Evolutionary conservation across 2,329 filamentous ascomycete genomes (phyloP).

Genomic region (Colletotrichum agaves): DNA sequence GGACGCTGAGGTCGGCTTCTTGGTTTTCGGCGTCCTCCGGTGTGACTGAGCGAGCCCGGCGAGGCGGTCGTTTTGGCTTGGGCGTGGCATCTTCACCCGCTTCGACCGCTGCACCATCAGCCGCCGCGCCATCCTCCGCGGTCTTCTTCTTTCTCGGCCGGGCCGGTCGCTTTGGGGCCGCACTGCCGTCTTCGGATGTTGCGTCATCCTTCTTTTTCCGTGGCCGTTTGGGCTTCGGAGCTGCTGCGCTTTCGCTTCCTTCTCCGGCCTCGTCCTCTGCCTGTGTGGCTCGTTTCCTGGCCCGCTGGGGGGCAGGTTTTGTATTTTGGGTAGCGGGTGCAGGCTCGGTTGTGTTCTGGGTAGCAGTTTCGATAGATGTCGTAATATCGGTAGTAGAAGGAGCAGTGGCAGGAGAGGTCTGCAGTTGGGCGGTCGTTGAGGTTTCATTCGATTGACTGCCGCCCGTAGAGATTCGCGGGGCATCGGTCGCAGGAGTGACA

Average conservation of each 20-base stretch:
- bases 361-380: constrained; percentile 4
- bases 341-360: neutral
- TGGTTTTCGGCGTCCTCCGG: constrained; percentile 72
- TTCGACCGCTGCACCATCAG: constrained; percentile 26
- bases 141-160: constrained; percentile 39
- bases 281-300: constrained; percentile 28
- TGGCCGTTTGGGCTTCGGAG: constrained; percentile 36
- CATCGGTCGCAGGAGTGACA: neutral
- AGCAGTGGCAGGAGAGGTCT: constrained; percentile 29
- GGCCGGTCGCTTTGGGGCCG: constrained; percentile 25
- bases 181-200: constrained; percentile 22
- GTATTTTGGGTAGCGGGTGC: neutral
- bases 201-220: constrained; percentile 31
- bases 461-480: neutral
- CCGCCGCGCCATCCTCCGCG: constrained; percentile 27
- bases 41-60: constrained; percentile 61
- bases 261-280: constrained; percentile 27
- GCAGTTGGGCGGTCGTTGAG: constrained; percentile 19
- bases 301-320: constrained; percentile 23
- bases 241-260: neutral
- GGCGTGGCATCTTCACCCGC: neutral
- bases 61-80: constrained; percentile 24
- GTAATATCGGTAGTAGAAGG: neutral
- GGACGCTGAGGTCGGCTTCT: constrained; percentile 71
- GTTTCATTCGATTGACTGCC: neutral